Base-by-base conservation (phyloP, 257 asterid species). In the Solanum appendiculatum region DNA sequence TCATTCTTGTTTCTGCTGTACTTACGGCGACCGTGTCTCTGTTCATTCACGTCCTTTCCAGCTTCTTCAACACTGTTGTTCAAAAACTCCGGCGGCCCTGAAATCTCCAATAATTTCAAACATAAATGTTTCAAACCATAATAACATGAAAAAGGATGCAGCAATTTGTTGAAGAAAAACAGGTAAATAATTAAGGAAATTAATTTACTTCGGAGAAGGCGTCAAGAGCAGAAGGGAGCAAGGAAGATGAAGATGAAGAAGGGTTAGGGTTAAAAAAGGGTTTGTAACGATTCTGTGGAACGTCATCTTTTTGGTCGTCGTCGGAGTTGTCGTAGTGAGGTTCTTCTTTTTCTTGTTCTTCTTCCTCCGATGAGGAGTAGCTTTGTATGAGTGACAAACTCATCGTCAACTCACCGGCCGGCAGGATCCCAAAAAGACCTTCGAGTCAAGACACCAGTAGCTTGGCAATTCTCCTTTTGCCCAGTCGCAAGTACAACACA, bases 311-410 rank as follows among this genome's bases (percentile, higher is more conserved):
- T 31, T 83, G 72, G 46, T 93, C 94, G 15, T 89, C 94, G 34
- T 87, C 93, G 8, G 93, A 92, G 63, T 83, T 34, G n/a, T 92
- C 89, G 7, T 85, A 91, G 14, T 46, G 89, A 2, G 12, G 72
- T 23, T 84, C 73, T 37, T 82, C 84, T 33, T 56, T 27, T 37
- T 85, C 87, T 51, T 88, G 93, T 33, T 88, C 93, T 77, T 92
- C 97, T 84, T 95, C 98, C 54, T 93, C 98, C 31, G 98, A 98
- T 34, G 98, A 94, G 68, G 99, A 97, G 94, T 97, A 97, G 91
- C 98, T 87, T 87, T 95, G 98, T 90, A 97, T 92, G 83, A 97
- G 97, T 16, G 93, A n/a, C 89, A 97, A 93, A 92, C 99, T 97
- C 99, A 95, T 97, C 18, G 18, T 46, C n/a, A n/a, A n/a, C n/a